Evolutionary conservation across 2,329 filamentous ascomycete species (phyloP).

Genomic region (Stemphylium lycopersici): DNA sequence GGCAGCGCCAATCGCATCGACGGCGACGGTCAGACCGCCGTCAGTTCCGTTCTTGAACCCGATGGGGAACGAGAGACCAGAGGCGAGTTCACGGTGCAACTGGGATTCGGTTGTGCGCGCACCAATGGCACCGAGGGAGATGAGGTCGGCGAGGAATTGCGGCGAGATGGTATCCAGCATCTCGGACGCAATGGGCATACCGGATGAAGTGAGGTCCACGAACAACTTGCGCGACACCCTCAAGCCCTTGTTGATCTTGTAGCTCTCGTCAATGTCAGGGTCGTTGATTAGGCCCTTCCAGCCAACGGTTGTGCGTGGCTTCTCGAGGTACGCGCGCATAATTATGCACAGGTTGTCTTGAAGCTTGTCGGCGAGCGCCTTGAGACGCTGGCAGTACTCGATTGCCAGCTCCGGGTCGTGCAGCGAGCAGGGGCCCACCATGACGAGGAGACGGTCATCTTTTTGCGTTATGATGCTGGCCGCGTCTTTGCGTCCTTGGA

Average conservation of each 20-base stretch:
- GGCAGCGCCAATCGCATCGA: slow-evolving; percentile 87
- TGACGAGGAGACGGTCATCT: slow-evolving; percentile 87
- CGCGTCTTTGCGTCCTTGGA: slow-evolving; percentile 72
- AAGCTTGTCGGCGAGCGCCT: slow-evolving; percentile 78
- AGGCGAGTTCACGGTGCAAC: slow-evolving; percentile 93
- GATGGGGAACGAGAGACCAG: slow-evolving; percentile 93
- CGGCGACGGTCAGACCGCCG: slow-evolving; percentile 85
- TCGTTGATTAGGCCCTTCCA: slow-evolving; percentile 99
- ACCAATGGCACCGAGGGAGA: slow-evolving; percentile 93
- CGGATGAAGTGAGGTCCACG: slow-evolving; percentile 81
- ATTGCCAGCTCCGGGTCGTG: slow-evolving; percentile 89
- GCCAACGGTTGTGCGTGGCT: slow-evolving; percentile 95
- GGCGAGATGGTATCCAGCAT: slow-evolving; percentile 99
- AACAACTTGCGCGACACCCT: slow-evolving; percentile 92
- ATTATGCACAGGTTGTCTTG: slow-evolving; percentile 85
- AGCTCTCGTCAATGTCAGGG: slow-evolving; percentile 95
- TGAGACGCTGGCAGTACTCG: slow-evolving; percentile 84
- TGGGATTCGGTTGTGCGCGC: slow-evolving; percentile 96
- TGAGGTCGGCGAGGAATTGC: slow-evolving; percentile 94
- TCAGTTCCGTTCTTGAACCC: slow-evolving; percentile 99
- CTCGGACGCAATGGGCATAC: slow-evolving; percentile 95
- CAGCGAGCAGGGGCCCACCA: slow-evolving; percentile 95
- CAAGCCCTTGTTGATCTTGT: slow-evolving; percentile 98
- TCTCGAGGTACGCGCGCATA: slow-evolving; percentile 99
- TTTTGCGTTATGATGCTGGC: slow-evolving; percentile 78